A percentile compares a stretch with the other conserved stretches of the same genome.
Evolutionary conservation across 2,329 filamentous ascomycete species (phyloP).

Genomic region (Hymenoscyphus infarciens): DNA sequence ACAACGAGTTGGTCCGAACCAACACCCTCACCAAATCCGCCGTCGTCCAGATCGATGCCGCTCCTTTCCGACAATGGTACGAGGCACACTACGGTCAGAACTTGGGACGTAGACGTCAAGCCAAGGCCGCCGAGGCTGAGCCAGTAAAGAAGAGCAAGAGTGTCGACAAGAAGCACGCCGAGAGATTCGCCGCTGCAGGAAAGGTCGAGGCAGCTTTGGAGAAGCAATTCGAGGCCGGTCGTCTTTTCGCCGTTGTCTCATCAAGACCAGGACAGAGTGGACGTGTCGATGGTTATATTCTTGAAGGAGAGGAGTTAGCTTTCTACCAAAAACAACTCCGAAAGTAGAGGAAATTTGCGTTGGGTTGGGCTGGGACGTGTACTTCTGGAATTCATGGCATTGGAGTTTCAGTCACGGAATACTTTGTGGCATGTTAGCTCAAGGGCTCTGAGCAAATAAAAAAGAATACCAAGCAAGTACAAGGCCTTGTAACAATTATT

Average conservation of each 20-base stretch:
- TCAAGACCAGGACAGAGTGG: constrained; percentile 96
- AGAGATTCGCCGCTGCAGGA: constrained; percentile 74
- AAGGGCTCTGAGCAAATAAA: constrained; percentile 30
- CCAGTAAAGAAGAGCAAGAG: constrained; percentile 86
- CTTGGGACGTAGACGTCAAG: constrained; percentile 87
- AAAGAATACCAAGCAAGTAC: constrained; percentile 24
- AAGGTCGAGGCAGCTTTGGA: constrained; percentile 92
- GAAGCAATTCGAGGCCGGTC: constrained; percentile 99
- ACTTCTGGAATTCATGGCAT: constrained; percentile 34
- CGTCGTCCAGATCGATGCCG: constrained; percentile 97
- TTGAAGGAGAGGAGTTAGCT: constrained; percentile 98
- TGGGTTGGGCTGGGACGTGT: constrained; percentile 31
- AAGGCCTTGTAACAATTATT: constrained; percentile 2
- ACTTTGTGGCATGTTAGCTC: constrained; percentile 24
- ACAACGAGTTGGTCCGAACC: constrained; percentile 99
- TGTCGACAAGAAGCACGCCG: constrained; percentile 94
- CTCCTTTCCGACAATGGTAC: constrained; percentile 99
- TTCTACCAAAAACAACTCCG: constrained; percentile 99
- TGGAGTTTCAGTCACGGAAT: constrained; percentile 31
- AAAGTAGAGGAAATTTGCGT: constrained; percentile 66
- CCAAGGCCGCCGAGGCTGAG: constrained; percentile 55
- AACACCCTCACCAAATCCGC: constrained; percentile 99
- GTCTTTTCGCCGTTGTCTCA: constrained; percentile 88
- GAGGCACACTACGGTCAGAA: constrained; percentile 97
- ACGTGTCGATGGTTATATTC: constrained; percentile 93